Base-by-base conservation (phyloP, 306 rosid genomes). In the Inga oerstediana region DNA sequence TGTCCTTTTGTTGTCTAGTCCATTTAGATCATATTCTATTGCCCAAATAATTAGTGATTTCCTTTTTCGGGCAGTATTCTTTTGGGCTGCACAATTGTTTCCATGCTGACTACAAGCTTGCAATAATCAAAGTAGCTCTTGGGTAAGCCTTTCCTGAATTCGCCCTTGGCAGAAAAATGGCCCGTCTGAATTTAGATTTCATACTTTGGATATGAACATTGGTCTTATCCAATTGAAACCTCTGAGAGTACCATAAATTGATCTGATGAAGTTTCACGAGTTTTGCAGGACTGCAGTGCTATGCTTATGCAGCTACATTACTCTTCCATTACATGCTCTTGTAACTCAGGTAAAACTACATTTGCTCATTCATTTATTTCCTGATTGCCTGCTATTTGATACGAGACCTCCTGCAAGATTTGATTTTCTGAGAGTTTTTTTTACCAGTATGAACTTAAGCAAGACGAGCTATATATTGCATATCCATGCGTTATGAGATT, bases 291-390 rank as follows among this genome's bases (percentile, higher is more conserved):
- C 87, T 80, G 78, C 44, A 46, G 91, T 89, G 80, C 82, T 93
- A 39, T 88, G 88, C 79, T 41, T 96, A 27, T 93, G 98, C 90
- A 89, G 99, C 92, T 96, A 96, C 72, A 89, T 92, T 45, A 96
- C 99, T 4, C 97, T 96, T 83, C 99, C 98, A 16, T 88, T 95
- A 13, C 89, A 96, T 86, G 93, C 98, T 81, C 98, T 96, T 51
- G 94, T 96, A 68, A 90, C 92, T 77, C 99, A 93, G 98, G 99
- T 93, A 16, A 14, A 88, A 7, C 56, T 49, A 14, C 30, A 58
- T 11, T 52, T 37, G 62, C 10, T 32, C 4, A 32, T 4, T 61
- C 27, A 54, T 54, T 5, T 15, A 15, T 19, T 19, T 54, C 32
- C 65, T 58, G 65, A n/a, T n/a, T 58, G 12, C n/a, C 65, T n/a